Evolutionary conservation across 1,139 yeast genomes (phyloP).

Genomic region (Taphrina sp.): DNA sequence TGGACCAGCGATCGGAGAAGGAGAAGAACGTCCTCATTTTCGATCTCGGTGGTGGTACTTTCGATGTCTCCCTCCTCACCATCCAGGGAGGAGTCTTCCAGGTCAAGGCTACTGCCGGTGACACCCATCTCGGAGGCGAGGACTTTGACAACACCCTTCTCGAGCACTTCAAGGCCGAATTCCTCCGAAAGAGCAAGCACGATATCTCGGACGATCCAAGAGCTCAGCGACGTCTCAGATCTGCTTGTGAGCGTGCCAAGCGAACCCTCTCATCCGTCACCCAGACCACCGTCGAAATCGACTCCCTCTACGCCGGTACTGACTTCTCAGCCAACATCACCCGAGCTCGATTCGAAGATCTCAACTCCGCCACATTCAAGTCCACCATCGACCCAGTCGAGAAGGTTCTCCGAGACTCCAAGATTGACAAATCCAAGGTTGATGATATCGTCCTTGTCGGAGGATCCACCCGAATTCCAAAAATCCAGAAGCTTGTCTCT

Average conservation of each 20-base stretch:
- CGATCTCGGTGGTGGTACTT: conserved; percentile 99
- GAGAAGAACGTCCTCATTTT: conserved; percentile 88
- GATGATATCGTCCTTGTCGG: conserved; percentile 98
- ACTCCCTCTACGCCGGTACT: conserved; percentile 92
- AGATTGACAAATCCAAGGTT: conserved; percentile 81
- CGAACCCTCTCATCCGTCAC: conserved; percentile 96
- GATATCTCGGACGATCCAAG: conserved; percentile 90
- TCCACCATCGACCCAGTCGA: conserved; percentile 96
- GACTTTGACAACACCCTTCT: conserved; percentile 97
- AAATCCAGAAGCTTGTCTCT: conserved; percentile 93
- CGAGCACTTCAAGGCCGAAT: conserved; percentile 89
- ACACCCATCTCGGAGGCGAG: conserved; percentile 99
- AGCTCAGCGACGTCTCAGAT: conserved; percentile 97
- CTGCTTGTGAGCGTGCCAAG: conserved; percentile 99
- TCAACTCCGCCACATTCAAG: conserved; percentile 92
- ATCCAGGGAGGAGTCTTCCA: conserved; percentile 99
- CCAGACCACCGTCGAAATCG: conserved; percentile 95
- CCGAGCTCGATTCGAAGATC: conserved; percentile 99
- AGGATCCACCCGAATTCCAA: conserved; percentile 99
- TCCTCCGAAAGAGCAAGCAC: conserved; percentile 94
- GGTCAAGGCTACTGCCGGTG: conserved; percentile 99
- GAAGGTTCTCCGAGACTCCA: conserved; percentile 94
- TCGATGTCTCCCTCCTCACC: conserved; percentile 94
- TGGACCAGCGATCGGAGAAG: conserved; percentile 82
- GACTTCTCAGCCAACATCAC: conserved; percentile 96